Conservation (phyloP, 148 eudicot species). For the Spergularia marina region DNA sequence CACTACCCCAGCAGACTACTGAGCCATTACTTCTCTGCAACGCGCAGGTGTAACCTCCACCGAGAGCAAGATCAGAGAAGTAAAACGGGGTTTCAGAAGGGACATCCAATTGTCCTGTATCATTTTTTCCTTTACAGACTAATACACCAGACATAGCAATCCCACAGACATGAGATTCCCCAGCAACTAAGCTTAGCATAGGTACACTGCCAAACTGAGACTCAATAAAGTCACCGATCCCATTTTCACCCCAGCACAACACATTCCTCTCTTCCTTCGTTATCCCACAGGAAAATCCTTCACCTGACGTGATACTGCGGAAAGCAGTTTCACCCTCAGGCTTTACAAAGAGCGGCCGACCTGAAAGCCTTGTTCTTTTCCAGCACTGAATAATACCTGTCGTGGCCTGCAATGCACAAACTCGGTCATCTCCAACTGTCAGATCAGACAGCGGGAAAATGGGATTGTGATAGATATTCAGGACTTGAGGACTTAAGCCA, state of each 20-base stretch:
- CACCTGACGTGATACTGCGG: slow-evolving; percentile 42
- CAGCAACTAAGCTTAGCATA: slow-evolving; percentile 51
- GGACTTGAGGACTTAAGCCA: slow-evolving; percentile 20
- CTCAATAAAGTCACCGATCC: slow-evolving; percentile 44
- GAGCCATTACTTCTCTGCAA: slow-evolving; percentile 35
- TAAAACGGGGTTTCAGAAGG: slow-evolving; percentile 34
- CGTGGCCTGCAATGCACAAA: slow-evolving; percentile 41
- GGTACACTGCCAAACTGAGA: slow-evolving; percentile 37
- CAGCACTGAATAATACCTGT: slow-evolving; percentile 38
- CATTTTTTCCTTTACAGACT: slow-evolving; percentile 52
- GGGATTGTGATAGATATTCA: slow-evolving; percentile 27
- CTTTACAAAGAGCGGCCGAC: slow-evolving; percentile 11
- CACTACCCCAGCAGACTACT: slow-evolving; percentile 57
- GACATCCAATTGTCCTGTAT: slow-evolving; percentile 38
- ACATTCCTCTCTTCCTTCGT: slow-evolving; percentile 31
- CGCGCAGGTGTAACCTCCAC: slow-evolving; percentile 47
- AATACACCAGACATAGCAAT: slow-evolving; percentile 38
- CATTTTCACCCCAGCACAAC: slow-evolving; percentile 50
- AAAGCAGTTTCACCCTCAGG: slow-evolving; percentile 28
- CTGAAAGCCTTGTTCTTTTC: slow-evolving; percentile 22
- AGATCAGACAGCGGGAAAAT: slow-evolving; percentile 29
- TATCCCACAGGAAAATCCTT: slow-evolving; percentile 54
- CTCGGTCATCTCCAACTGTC: slow-evolving; percentile 34
- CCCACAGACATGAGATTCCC: slow-evolving; percentile 60
- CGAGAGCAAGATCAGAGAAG: slow-evolving; percentile 44